Evolutionary conservation across 1,139 yeast species (phyloP).

Genomic region (Taphrina wiesneri): DNA sequence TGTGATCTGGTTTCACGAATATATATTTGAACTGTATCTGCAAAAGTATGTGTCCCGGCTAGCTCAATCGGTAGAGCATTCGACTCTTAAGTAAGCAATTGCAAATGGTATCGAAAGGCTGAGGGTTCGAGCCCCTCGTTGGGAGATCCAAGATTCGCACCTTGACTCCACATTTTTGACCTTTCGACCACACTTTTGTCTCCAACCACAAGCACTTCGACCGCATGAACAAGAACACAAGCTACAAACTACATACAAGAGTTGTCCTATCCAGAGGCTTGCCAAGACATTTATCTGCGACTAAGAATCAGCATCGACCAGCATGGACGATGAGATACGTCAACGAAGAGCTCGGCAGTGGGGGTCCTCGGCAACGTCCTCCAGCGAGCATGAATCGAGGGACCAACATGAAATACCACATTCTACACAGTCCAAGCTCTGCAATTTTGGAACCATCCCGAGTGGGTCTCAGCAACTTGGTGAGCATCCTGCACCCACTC

Average conservation of each 20-base stretch:
- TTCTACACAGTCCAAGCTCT: not conserved
- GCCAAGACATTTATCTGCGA: not conserved
- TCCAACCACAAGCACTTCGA: no score
- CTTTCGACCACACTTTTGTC: not conserved
- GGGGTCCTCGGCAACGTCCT: not conserved
- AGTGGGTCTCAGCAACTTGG: not conserved
- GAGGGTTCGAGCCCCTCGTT: slow-evolving; percentile 21
- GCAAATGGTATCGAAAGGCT: slow-evolving; percentile 18
- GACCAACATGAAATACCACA: not conserved
- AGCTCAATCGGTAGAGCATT: slow-evolving; percentile 35
- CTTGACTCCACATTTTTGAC: not conserved
- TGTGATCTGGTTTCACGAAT: no score
- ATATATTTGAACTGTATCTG: no score
- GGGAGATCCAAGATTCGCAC: not conserved
- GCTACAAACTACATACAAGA: no score
- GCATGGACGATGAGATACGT: slow-evolving; percentile 16
- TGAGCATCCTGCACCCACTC: not conserved
- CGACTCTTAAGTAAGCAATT: slow-evolving; percentile 34
- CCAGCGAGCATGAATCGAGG: not conserved
- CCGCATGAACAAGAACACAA: no score
- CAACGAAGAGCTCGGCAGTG: slow-evolving; percentile 1
- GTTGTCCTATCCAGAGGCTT: no score
- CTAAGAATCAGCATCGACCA: no score
- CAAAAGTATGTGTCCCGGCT: slow-evolving; percentile 36
- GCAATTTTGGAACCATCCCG: not conserved